Base-by-base conservation (phyloP, 2,329 filamentous ascomycete genomes). In the Cercospora brassicicola region DNA sequence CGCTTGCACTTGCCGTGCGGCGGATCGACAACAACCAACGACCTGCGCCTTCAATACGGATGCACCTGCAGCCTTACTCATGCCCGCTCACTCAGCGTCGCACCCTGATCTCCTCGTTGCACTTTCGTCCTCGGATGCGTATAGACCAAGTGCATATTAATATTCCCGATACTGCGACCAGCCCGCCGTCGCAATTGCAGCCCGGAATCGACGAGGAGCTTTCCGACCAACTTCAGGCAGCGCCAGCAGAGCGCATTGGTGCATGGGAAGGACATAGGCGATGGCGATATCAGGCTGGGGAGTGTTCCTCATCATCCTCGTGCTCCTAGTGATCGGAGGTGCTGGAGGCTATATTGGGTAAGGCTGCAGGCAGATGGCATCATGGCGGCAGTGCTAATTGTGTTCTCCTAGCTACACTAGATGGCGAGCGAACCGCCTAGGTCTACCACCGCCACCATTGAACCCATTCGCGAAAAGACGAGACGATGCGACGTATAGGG, bases 251-350 rank as follows among this genome's bases (percentile, higher is more conserved):
- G 42, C 60, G 42, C 60, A 53, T 33, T 48, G 51, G 31, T 45
- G 60, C 60, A 62, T 62, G 62, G 62, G 53, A 57, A 53, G 39
- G n/a, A 45, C 28, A 61, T 65, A 66, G 66, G 65, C 66, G 28
- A 73, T 73, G 69, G 72, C 67, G 48, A 69, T 73, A 48, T 71
- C 71, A 61, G 78, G 77, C 73, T 76, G 86, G 72, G 89, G 89
- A 76, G 86, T 90, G 71, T 88, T 94, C 81, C 86, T 93, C 78
- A 88, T 96, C 77, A 85, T 92, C 76, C 79, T 94, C 76, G 74
- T 92, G 73, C 81, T 93, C 73, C 78, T 91, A 75, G 76, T 88
- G 64, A 68, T 90, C 65, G 79, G 83, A 65, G 87, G 81, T 28
- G 88, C 82, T 66, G 80, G 85, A 65, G 89, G 85, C 76, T 94